phyloP scores from a whole-genome alignment of 495 filamentous ascomycete genomes.

The Neurospora sp. region DNA sequence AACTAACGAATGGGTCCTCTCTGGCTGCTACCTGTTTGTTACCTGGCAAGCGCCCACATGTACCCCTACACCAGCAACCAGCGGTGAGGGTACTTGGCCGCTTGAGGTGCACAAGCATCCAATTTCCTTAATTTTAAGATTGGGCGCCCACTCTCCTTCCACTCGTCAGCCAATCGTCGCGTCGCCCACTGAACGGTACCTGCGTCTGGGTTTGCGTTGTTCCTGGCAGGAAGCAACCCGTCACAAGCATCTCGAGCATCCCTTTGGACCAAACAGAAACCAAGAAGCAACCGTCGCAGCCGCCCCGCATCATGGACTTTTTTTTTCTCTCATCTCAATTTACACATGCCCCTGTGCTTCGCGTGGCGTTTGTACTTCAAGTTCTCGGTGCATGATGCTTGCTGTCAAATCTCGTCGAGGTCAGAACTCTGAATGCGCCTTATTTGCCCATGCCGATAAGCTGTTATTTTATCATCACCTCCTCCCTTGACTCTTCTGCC shows the following conservation, averaged over 20 bases:
- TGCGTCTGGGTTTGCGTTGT: background rate
- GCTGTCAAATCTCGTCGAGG: background rate
- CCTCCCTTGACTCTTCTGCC: background rate
- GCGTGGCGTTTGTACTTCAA: background rate
- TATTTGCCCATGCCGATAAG: background rate
- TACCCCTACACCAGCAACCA: conserved; percentile 7
- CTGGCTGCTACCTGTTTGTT: conserved; percentile 1
- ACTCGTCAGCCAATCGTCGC: background rate
- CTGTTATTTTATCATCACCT: background rate
- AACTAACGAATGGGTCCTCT: conserved; percentile 3
- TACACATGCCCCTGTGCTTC: background rate
- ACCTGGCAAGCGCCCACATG: conserved; percentile 2
- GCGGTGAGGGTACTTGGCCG: conserved; percentile 10
- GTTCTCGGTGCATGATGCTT: background rate
- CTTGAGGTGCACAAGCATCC: conserved; percentile 5
- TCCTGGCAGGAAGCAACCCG: background rate
- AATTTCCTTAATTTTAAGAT: conserved; percentile 26
- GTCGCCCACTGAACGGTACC: background rate
- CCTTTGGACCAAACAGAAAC: background rate
- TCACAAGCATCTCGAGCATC: background rate
- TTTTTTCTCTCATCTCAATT: background rate
- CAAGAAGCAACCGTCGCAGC: background rate
- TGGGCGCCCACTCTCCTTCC: conserved; percentile 1
- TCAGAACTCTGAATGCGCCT: background rate
- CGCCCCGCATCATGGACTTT: background rate